Evolutionary conservation across 257 asterid genomes (phyloP), one percentile per base, ranked within the genome.

Genomic region (Salvia miltiorrhiza): DNA sequence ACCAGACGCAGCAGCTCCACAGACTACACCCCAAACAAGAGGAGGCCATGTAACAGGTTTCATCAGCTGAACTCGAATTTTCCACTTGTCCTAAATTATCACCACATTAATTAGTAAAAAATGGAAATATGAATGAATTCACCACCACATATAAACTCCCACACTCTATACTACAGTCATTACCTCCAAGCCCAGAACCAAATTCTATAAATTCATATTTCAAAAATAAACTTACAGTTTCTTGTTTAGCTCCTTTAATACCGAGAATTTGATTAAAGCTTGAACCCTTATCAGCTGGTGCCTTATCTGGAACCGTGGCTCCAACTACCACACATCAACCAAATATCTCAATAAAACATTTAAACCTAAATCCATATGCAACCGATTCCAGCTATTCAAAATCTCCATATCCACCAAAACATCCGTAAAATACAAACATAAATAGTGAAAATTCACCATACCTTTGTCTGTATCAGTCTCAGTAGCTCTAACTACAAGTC

Each of bases 1-100:
- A 93, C 98, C 98, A 4, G 98, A 93, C 28, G 98, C 97, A 49
- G 98, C 97, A 76, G 98, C 98, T 54, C 98, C 98, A 74, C 98
- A 93, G 69, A 90, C 98, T 70, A 93, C 92, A 20, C 98, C 98
- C 97, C 98, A 93, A 43, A 93, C 44, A 71, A 93, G 97, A 19
- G 97, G 98, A 69, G 98, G 98, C 98, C 98, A 90, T 53, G 98
- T 93, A 59, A 93, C 95, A 16, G 97, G 97, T 76, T 93, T 93
- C n/a, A 84, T 90, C 57, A 93, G 95, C 74, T 93, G 98, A 78
- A 93, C 84, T 60, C 95, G 87, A 47, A 93, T 93, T 78, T 88
- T 93, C 98, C 97, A 93, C 77, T 65, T 93, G 76, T 93, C 81
- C 98, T 93, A 80, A 39, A 55, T 45, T 63, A 62, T 17, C 58